Conservation (phyloP, 2,329 filamentous ascomycete species). For the Camptophora hylomeconis region DNA sequence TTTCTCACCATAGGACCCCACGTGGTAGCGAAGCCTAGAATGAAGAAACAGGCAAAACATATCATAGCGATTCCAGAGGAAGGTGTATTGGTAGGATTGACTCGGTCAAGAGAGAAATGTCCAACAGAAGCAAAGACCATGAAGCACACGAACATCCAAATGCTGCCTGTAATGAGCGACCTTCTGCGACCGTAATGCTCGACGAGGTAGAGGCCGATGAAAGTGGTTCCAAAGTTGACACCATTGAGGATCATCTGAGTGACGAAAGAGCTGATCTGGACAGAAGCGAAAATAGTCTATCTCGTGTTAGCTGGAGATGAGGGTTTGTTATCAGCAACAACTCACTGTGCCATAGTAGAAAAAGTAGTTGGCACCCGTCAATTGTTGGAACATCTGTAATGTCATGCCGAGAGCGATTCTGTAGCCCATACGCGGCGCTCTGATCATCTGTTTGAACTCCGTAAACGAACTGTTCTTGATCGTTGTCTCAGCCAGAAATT, state of each 20-base stretch:
- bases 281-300: constrained; percentile 21
- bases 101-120: constrained; percentile 27
- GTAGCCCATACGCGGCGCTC: constrained; percentile 31
- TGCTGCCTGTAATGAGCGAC: constrained; percentile 50
- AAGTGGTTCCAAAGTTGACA: constrained; percentile 48
- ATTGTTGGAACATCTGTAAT: constrained; percentile 36
- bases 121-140: constrained; percentile 45
- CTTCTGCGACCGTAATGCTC: constrained; percentile 56
- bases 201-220: constrained; percentile 55
- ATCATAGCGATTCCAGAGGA: constrained; percentile 61
- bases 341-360: constrained; percentile 8
- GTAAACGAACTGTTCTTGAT: constrained; percentile 33
- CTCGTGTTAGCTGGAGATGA: too few species aligned
- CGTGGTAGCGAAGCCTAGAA: constrained; percentile 55
- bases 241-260: constrained; percentile 55
- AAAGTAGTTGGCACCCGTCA: constrained; percentile 32
- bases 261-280: constrained; percentile 29
- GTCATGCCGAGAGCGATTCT: constrained; percentile 31
- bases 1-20: constrained; percentile 54
- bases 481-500: constrained; percentile 33
- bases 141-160: constrained; percentile 56
- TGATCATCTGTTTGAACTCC: constrained; percentile 31
- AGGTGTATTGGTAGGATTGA: constrained; percentile 29
- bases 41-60: constrained; percentile 61
- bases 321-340: too few species aligned